These are phyloP conservation scores for Aurantiochytrium sp. DNA, from an alignment of 108 stramenopile genomes.

Conservation along the genomic window DNA sequence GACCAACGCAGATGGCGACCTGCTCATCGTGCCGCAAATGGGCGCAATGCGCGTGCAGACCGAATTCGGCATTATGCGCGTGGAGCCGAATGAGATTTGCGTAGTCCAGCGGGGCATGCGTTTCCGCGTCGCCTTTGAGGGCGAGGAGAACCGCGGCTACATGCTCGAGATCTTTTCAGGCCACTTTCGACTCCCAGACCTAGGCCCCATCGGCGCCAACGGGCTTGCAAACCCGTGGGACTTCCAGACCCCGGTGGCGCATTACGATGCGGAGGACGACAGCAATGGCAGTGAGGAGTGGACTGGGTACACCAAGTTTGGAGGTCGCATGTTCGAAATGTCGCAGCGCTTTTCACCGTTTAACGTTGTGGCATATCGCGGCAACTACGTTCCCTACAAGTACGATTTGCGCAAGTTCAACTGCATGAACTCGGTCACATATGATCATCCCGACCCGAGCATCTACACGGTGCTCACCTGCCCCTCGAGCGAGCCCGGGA, in stretches of 20 bases:
- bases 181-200: slow-evolving; percentile 76
- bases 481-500: slow-evolving; percentile 64
- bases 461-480: slow-evolving; percentile 82
- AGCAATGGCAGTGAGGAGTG: slow-evolving; percentile 14
- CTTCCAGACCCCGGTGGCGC: slow-evolving; percentile 69
- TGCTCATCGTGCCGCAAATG: slow-evolving; percentile 77
- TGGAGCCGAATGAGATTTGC: slow-evolving; percentile 65
- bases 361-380: slow-evolving; percentile 91
- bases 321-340: slow-evolving; percentile 54
- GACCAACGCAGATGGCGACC: slow-evolving; percentile 81
- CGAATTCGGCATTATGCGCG: slow-evolving; percentile 64
- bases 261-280: slow-evolving; percentile 43
- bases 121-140: slow-evolving; percentile 57
- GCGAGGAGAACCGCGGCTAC: slow-evolving; percentile 65
- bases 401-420: slow-evolving; percentile 73
- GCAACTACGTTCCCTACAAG: slow-evolving; percentile 82
- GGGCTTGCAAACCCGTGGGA: slow-evolving; percentile 88
- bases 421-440: slow-evolving; percentile 75
- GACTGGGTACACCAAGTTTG: slow-evolving; percentile 62
- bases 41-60: slow-evolving; percentile 62
- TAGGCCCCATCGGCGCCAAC: slow-evolving; percentile 87
- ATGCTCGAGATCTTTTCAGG: slow-evolving; percentile 74
- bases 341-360: slow-evolving; percentile 59
- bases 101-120: slow-evolving; percentile 78
- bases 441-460: slow-evolving; percentile 84